Conservation (phyloP, 495 filamentous ascomycete species). For the Daldinia caldariorum region DNA sequence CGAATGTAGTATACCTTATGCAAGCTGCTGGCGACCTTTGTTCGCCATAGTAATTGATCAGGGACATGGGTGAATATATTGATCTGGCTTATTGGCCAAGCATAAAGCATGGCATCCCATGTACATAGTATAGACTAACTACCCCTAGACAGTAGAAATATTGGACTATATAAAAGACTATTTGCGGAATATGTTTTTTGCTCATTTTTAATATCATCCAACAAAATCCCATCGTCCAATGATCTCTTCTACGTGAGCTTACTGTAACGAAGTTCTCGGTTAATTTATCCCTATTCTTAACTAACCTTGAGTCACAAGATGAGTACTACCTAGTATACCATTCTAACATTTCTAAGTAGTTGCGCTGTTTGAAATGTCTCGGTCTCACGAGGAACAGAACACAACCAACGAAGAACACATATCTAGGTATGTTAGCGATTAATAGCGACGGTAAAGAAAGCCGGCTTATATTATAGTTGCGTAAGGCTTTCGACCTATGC, state of each 20-base stretch:
- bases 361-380: background rate
- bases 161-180: background rate
- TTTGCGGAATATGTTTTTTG: background rate
- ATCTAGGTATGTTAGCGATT: too few species aligned
- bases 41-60: background rate
- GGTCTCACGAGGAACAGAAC: background rate
- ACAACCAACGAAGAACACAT: too few species aligned
- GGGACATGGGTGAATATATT: background rate
- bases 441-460: background rate
- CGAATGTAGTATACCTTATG: background rate
- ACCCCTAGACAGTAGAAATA: background rate
- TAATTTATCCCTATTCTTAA: background rate
- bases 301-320: too few species aligned
- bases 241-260: background rate
- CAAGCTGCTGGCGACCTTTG: background rate
- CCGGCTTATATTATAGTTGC: conserved; percentile 21
- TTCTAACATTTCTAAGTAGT: too few species aligned
- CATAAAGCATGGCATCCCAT: background rate
- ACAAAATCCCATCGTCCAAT: background rate
- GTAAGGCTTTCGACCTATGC: conserved; percentile 17
- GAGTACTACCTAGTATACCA: too few species aligned
- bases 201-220: background rate
- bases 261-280: background rate
- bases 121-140: background rate
- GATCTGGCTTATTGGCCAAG: background rate